A percentile compares a stretch with the other conserved stretches of the same genome.
Evolutionary conservation across 441 rosid genomes (phyloP).

Genomic region (Gossypium davidsonii): DNA sequence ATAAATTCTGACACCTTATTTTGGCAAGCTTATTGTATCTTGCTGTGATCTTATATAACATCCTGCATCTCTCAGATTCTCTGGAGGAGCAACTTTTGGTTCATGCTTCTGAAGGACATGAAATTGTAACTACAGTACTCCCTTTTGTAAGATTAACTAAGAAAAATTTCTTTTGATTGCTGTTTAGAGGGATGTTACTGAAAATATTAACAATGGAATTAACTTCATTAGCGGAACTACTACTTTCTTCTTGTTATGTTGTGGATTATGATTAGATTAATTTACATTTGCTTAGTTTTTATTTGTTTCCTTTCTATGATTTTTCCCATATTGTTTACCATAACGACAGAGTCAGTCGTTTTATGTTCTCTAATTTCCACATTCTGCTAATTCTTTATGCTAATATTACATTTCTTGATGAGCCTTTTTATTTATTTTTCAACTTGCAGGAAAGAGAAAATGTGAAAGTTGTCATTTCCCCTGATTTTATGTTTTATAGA

Average conservation of each 20-base stretch:
- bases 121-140: slow-evolving; percentile 34
- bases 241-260: not conserved
- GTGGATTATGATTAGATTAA: not conserved
- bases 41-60: slow-evolving; percentile 13
- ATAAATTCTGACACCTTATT: slow-evolving; percentile 1
- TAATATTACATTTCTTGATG: not conserved
- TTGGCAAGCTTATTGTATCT: slow-evolving; percentile 8
- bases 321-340: not conserved
- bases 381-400: not conserved
- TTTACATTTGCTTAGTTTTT: not conserved
- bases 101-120: slow-evolving; percentile 24
- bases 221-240: not conserved
- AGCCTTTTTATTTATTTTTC: slow-evolving; percentile 6
- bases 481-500: slow-evolving; percentile 46
- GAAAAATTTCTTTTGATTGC: not conserved
- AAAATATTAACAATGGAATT: not conserved
- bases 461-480: slow-evolving; percentile 34
- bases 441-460: slow-evolving; percentile 39
- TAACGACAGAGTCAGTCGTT: not conserved
- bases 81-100: slow-evolving; percentile 27
- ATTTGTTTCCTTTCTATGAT: not conserved
- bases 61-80: slow-evolving; percentile 27
- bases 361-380: not conserved
- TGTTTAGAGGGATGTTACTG: not conserved
- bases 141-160: not conserved